Evolutionary conservation across 768 basidiomycete species (phyloP), one percentile per base, ranked within the genome.

Genomic region (Russula dissimulans): DNA sequence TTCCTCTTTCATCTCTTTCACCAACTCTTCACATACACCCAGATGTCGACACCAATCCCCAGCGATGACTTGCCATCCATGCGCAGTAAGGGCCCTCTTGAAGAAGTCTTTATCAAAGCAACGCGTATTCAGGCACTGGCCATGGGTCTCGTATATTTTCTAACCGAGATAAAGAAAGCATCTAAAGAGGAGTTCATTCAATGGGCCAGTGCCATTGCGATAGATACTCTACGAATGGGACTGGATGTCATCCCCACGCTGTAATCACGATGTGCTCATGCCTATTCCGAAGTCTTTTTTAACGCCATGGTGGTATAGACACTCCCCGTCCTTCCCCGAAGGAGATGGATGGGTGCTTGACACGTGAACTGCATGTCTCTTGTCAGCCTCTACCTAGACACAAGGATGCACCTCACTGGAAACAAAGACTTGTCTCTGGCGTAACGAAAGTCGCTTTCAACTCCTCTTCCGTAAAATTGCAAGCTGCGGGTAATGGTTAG

Each of bases 391-490:
- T 17, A 12, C 50, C n/a, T 31, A 10, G 17, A 15, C 51, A 22
- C 36, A 29, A n/a, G 17, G 38, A 31, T 26, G 34, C 32, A 15
- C 73, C 82, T 69, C 67, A 92, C 91, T 88, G 83, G 69, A 85
- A 90, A 42, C 68, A 57, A 36, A 93, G 71, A 5, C 78, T 75
- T 17, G 81, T 79, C 14, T 73, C 78, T 9, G 71, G 67, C 0
- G 71, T 74, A 12, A 72, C 71, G 66, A 91, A 89, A 54, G 67
- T 78, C 4, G 73, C 67, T 65, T 76, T 79, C 39, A 92, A 68
- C 67, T 93, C 91, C 0, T 84, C 81, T 65, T 89, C 85, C 0
- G 91, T 93, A 66, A 91, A 92, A 68, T 92, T 92, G 67, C 91
- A 93, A 2, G 91, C 70, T 73, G 26, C 14, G 26, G 17, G 7